These are phyloP conservation scores for Syncephalis plumigaleata DNA, from an alignment of 371 early-diverging fungal species.

Conservation along the genomic window DNA sequence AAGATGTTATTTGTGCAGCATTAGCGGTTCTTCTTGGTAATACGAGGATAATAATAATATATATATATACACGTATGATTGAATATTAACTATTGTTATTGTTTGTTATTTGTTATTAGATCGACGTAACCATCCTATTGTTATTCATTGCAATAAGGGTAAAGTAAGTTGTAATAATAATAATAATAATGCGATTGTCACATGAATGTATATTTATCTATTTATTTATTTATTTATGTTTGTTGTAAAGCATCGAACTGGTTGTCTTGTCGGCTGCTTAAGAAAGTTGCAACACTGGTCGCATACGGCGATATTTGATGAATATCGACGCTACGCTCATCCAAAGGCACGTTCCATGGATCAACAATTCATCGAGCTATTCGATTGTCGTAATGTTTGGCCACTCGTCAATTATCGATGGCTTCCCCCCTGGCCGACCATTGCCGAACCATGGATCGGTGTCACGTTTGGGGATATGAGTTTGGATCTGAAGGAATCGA, in stretches of 20 bases:
- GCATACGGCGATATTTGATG: conserved; percentile 89
- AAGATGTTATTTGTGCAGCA: conserved; percentile 77
- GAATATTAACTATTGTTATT: no score
- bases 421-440: conserved; percentile 66
- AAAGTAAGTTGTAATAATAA: conserved; percentile 30
- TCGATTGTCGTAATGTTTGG: conserved; percentile 70
- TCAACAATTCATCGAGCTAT: conserved; percentile 94
- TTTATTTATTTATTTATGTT: not conserved
- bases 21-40: conserved; percentile 59
- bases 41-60: no score
- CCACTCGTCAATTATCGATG: conserved; percentile 36
- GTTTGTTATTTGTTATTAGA: conserved; percentile 18
- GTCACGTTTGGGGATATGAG: no score
- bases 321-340: conserved; percentile 83
- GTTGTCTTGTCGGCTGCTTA: conserved; percentile 87
- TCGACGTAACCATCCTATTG: conserved; percentile 76
- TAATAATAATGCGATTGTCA: not conserved
- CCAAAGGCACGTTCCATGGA: conserved; percentile 92
- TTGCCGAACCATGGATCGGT: no score
- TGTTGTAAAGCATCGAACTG: conserved; percentile 65
- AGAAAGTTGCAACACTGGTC: conserved; percentile 90
- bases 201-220: not conserved
- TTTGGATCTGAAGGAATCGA: no score
- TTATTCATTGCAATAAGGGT: conserved; percentile 95
- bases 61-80: no score